Conservation (phyloP, 192 early-diverging fungal species). For the Coemansia sp. region DNA sequence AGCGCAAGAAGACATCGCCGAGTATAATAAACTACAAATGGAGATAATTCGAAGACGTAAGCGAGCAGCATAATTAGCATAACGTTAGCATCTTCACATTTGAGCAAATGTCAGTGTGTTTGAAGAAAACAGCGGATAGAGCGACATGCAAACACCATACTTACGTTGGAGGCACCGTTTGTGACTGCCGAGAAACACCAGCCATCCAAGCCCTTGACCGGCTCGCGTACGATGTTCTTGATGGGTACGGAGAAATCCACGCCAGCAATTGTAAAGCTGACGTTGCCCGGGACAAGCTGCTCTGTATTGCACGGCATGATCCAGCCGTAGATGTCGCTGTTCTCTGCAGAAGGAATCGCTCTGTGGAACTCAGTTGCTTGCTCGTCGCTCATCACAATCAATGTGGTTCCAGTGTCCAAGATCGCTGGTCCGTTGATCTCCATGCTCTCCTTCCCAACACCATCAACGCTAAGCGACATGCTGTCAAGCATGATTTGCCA, state of each 20-base stretch:
- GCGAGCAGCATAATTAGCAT: neutral
- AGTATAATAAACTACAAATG: constrained; percentile 57
- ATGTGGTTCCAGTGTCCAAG: constrained; percentile 66
- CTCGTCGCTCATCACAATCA: constrained; percentile 59
- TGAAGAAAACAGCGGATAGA: neutral
- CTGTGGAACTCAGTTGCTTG: constrained; percentile 59
- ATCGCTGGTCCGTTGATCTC: constrained; percentile 54
- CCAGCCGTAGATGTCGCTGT: constrained; percentile 54
- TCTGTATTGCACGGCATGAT: constrained; percentile 55
- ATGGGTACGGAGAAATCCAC: constrained; percentile 46
- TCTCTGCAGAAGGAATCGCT: constrained; percentile 47
- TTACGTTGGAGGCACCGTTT: constrained; percentile 48
- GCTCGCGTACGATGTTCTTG: constrained; percentile 50
- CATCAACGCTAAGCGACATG: constrained; percentile 33
- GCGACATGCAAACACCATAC: constrained; percentile 13
- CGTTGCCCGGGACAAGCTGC: constrained; percentile 44
- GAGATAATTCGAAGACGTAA: neutral
- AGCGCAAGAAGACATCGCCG: constrained; percentile 68
- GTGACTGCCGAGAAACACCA: constrained; percentile 56
- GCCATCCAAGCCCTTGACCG: constrained; percentile 50
- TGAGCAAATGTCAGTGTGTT: neutral
- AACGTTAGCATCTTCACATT: neutral
- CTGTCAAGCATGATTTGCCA: constrained; percentile 59
- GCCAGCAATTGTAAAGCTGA: constrained; percentile 47
- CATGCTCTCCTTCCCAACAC: constrained; percentile 37